Conservation (phyloP, 2,329 filamentous ascomycete species). For the Neopestalotiopsis sp. region DNA sequence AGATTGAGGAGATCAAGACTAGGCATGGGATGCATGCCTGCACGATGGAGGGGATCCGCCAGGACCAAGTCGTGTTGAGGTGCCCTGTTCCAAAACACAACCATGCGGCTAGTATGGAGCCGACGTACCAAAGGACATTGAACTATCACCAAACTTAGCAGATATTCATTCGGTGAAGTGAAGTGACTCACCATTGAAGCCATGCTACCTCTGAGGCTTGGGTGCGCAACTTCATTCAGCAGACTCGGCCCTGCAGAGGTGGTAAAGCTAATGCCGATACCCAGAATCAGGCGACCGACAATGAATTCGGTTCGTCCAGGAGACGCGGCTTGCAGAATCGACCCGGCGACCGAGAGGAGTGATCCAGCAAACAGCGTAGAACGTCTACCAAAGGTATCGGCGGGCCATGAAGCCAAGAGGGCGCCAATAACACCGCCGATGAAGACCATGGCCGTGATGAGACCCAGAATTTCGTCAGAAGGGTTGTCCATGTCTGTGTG, state of each 20-base stretch:
- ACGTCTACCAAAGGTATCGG: background rate
- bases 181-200: conserved; percentile 55
- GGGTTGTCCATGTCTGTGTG: background rate
- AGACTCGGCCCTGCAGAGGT: conserved; percentile 7
- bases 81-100: conserved; percentile 2
- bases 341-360: background rate
- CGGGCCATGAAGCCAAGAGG: background rate
- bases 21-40: conserved; percentile 1
- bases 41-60: conserved; percentile 16
- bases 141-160: background rate
- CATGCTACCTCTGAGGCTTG: conserved; percentile 36
- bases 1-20: background rate
- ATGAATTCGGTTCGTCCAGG: conserved; percentile 56
- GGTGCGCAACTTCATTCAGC: conserved; percentile 51
- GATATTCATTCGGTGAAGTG: conserved; percentile 55
- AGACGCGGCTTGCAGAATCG: background rate
- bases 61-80: conserved; percentile 4
- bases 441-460: background rate
- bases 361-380: background rate
- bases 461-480: background rate
- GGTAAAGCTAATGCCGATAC: background rate
- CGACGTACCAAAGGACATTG: conserved; percentile 25
- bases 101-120: conserved; percentile 16
- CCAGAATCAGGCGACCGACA: conserved; percentile 39
- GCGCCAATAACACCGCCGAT: background rate